Percentiles rank a stretch among this genome's conserved stretches.
Evolutionary conservation across 148 eudicot genomes (phyloP).

Genomic region (Chenopodium formosanum): DNA sequence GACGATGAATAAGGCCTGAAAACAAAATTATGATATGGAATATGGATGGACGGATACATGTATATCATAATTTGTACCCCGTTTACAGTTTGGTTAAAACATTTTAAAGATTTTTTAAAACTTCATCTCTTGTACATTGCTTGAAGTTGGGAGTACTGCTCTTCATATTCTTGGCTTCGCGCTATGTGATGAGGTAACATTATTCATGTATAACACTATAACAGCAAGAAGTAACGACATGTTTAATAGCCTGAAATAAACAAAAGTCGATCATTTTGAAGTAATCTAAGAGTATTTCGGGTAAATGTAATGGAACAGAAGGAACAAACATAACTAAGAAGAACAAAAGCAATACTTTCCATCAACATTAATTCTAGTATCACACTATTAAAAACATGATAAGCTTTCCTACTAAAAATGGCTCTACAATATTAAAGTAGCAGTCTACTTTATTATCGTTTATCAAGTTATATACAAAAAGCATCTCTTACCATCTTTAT

Average conservation of each 20-base stretch:
- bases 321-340: background rate
- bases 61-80: too few relatives aligned
- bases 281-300: background rate
- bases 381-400: background rate
- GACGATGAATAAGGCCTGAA: too few relatives aligned
- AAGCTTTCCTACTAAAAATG: slow-evolving; percentile 13
- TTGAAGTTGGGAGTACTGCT: too few relatives aligned
- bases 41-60: too few relatives aligned
- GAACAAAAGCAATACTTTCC: background rate
- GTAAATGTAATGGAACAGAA: background rate
- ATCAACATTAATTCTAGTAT: background rate
- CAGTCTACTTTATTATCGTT: background rate
- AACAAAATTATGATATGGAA: too few relatives aligned
- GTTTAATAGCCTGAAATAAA: background rate
- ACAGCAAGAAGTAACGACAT: too few relatives aligned
- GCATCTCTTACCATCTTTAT: background rate
- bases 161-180: too few relatives aligned
- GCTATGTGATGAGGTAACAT: too few relatives aligned
- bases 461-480: background rate
- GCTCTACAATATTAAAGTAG: background rate
- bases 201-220: too few relatives aligned
- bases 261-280: background rate
- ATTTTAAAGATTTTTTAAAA: background rate
- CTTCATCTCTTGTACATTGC: background rate
- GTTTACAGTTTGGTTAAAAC: too few relatives aligned